phyloP scores from a whole-genome alignment of 441 rosid species.

The Populus hybrid region DNA sequence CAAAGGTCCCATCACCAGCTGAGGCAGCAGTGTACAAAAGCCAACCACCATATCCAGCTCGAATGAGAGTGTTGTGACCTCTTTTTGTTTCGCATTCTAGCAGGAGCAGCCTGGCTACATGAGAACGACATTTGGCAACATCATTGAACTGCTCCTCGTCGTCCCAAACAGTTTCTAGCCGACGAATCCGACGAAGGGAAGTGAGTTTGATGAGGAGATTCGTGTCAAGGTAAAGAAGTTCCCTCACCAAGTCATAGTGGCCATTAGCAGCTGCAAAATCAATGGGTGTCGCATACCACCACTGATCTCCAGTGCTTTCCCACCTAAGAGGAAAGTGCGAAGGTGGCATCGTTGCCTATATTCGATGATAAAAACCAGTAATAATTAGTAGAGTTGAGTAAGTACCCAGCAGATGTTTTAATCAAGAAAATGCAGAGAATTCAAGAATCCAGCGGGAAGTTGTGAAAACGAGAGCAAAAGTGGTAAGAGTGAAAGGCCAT shows the following conservation, averaged over 20 bases:
- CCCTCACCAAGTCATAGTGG: conserved; percentile 70
- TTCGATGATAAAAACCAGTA: background rate
- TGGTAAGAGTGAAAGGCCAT: background rate
- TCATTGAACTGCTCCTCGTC: conserved; percentile 57
- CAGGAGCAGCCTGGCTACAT: conserved; percentile 59
- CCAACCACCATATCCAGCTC: conserved; percentile 99
- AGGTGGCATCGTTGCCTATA: conserved; percentile 49
- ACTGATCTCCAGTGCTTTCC: conserved; percentile 97
- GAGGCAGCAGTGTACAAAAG: conserved; percentile 93
- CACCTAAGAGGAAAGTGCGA: conserved; percentile 89
- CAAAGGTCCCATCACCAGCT: conserved; percentile 79
- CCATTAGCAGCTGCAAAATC: conserved; percentile 99
- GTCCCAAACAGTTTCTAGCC: conserved; percentile 98
- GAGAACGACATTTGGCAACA: conserved; percentile 66
- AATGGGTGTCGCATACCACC: conserved; percentile 98
- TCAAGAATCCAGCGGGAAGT: conserved; percentile 1
- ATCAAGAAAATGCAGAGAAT: background rate
- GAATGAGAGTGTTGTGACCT: conserved; percentile 58
- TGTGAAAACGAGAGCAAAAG: background rate
- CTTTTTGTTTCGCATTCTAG: conserved; percentile 40
- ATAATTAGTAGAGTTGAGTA: background rate
- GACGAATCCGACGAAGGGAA: conserved; percentile 92
- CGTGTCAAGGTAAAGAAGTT: conserved; percentile 79
- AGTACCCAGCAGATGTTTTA: background rate
- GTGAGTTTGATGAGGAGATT: conserved; percentile 95